Evolutionary conservation across 257 asterid species (phyloP).

Genomic region (Ilex aquifolium): DNA sequence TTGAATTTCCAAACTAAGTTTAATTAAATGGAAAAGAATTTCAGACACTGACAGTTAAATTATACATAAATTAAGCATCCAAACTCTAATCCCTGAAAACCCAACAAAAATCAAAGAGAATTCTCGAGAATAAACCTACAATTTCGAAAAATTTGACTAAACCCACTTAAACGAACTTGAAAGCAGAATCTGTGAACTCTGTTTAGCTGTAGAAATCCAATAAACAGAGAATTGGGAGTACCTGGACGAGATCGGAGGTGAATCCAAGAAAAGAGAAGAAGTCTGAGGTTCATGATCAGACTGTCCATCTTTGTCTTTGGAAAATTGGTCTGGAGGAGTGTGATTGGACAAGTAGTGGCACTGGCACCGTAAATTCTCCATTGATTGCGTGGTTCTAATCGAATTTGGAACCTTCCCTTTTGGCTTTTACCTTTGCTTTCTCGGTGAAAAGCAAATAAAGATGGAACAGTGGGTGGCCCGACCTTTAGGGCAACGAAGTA

Average conservation of each 20-base stretch:
- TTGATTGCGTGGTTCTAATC: background rate
- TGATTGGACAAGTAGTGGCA: background rate
- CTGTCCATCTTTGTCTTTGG: conserved; percentile 23
- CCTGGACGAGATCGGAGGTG: conserved; percentile 65
- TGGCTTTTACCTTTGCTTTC: too few species aligned
- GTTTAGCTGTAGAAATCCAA: background rate
- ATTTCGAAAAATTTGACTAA: background rate
- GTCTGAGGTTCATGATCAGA: conserved; percentile 40
- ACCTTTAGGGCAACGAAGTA: too few species aligned
- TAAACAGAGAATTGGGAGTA: conserved; percentile 14
- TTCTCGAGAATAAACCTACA: background rate
- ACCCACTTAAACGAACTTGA: too few species aligned
- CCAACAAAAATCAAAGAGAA: conserved; percentile 4
- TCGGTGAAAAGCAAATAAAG: too few species aligned
- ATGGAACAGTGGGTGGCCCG: too few species aligned
- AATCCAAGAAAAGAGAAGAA: conserved; percentile 43
- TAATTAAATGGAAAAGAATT: too few species aligned
- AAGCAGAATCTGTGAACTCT: too few species aligned
- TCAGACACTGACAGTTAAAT: too few species aligned
- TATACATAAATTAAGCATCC: background rate
- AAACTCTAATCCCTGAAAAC: background rate
- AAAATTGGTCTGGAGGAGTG: background rate
- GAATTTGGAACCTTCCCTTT: background rate
- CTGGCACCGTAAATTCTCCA: background rate
- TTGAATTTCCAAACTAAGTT: too few species aligned